These are phyloP conservation scores for Suillus plorans DNA, from an alignment of 768 basidiomycete species.

Conservation along the genomic window DNA sequence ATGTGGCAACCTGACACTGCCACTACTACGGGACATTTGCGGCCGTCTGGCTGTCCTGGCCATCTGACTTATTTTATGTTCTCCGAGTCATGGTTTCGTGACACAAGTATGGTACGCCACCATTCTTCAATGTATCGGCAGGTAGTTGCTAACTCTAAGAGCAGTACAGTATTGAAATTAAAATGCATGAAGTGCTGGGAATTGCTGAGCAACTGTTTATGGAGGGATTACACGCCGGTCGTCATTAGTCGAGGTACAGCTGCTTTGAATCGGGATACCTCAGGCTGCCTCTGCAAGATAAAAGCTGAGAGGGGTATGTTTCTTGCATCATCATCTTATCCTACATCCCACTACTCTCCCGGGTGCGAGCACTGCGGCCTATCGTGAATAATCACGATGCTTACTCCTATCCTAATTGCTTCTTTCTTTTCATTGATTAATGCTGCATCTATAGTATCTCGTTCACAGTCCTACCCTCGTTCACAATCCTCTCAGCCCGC, in stretches of 20 bases:
- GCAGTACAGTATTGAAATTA: neutral
- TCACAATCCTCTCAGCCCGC: neutral
- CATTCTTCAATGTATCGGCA: neutral
- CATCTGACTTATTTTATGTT: neutral
- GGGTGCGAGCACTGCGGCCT: neutral
- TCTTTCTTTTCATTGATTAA: conserved; percentile 10
- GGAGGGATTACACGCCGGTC: neutral
- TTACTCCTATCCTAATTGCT: conserved; percentile 6
- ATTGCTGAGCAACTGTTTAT: neutral
- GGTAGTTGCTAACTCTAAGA: neutral
- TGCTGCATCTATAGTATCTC: conserved; percentile 22
- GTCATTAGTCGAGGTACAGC: neutral
- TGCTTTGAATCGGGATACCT: too few relatives aligned
- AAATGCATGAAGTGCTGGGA: neutral
- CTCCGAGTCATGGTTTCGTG: neutral
- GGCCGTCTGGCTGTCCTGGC: neutral
- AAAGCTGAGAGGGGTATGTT: neutral
- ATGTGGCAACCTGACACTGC: neutral
- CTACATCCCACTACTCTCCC: neutral
- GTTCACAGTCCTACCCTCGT: conserved; percentile 10
- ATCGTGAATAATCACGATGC: conserved; percentile 11
- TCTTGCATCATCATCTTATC: neutral
- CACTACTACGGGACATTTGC: neutral
- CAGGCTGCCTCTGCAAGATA: neutral
- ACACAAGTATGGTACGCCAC: neutral